Base-by-base conservation (phyloP, 768 basidiomycete species). In the Lactarius vividus region DNA sequence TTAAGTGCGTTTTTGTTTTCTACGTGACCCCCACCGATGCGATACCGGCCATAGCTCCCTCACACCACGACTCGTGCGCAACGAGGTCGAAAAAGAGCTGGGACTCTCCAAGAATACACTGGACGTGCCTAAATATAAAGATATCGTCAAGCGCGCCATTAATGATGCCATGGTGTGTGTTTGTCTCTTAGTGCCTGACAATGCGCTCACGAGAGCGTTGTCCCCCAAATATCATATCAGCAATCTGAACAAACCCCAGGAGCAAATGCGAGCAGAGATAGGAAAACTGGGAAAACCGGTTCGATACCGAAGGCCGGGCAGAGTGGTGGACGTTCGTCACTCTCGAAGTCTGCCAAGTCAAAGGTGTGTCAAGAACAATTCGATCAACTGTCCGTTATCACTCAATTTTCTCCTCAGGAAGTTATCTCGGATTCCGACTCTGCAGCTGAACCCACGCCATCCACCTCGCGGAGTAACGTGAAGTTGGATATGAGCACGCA, bases 41-140 rank as follows among this genome's bases (percentile, higher is more conserved):
- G 9, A 62, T 39, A 7, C 15, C n/a, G 10, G 40, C 11, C 23
- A 52, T 35, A 67, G 66, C 42, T 62, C 61, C 26, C 40, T 67
- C n/a, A 67, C 66, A 20, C 61, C 66, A 44, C 61, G 66, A 4
- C 66, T 67, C 33, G 62, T 67, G 28, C 66, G 66, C 42, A 54
- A 52, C 20, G 42, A 59, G 7, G 61, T 55, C 15, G 66, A 67
- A 55, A 59, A 35, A 0, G 53, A 55, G 23, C 18, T 67, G 23
- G 61, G 26, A 35, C n/a, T 67, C 5, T 33, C 57, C 5, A 59
- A 28, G 35, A 60, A 62, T 35, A 59, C 52, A 1, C 53, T 67
- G 1, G 62, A 63, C 31, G 26, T 13, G 0, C 57, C 61, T 7
- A n/a, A 8, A 59, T 59, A 66, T 16, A 67, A 28, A 33, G 33